Conservation (phyloP, 352 stramenopile genomes). For the Phytophthora fragariae region DNA sequence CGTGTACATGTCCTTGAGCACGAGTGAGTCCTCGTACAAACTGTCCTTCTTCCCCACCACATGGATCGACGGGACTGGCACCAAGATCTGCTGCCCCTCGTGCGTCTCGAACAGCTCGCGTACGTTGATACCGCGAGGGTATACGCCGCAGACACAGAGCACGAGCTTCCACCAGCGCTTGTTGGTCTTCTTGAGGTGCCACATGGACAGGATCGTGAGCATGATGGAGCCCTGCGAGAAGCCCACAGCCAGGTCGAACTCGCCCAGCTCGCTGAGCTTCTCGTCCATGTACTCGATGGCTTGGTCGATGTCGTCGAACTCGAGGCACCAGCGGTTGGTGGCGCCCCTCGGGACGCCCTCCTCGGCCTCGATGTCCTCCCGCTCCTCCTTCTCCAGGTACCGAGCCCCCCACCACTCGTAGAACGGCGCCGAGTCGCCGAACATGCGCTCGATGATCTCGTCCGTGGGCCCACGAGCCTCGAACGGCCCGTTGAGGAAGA, state of each 20-base stretch:
- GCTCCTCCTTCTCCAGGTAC: constrained; percentile 53
- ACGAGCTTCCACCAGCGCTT: constrained; percentile 64
- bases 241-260: constrained; percentile 78
- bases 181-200: constrained; percentile 51
- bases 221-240: constrained; percentile 85
- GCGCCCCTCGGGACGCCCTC: constrained; percentile 29
- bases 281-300: constrained; percentile 65
- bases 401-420: constrained; percentile 79
- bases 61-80: constrained; percentile 71
- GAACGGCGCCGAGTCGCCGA: constrained; percentile 67
- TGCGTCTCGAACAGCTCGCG: constrained; percentile 53
- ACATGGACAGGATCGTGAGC: constrained; percentile 69
- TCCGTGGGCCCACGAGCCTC: constrained; percentile 67
- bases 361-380: constrained; percentile 44
- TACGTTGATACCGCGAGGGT: constrained; percentile 44
- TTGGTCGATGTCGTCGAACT: constrained; percentile 51
- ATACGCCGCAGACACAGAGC: constrained; percentile 57
- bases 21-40: constrained; percentile 52
- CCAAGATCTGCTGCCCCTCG: constrained; percentile 43
- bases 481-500: constrained; percentile 72
- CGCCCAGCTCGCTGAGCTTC: constrained; percentile 62
- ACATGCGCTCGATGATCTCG: constrained; percentile 57
- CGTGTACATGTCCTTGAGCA: constrained; percentile 56
- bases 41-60: constrained; percentile 58
- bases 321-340: constrained; percentile 39